Base-by-base conservation (phyloP, 352 stramenopile genomes). In the Phytophthora aleatoria region DNA sequence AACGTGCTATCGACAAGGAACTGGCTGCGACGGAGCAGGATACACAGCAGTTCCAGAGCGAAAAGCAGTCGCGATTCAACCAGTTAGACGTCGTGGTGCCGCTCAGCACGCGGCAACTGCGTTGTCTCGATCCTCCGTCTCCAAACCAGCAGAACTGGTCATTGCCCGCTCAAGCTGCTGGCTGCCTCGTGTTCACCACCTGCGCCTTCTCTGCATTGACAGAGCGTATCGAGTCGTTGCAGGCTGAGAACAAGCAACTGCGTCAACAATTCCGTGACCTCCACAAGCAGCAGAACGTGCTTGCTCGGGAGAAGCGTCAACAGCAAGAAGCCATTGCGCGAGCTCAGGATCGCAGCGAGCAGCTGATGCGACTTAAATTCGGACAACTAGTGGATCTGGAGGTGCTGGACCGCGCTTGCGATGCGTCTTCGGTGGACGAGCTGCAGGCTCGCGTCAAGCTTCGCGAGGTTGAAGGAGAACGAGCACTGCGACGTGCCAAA, bases 41-140 rank as follows among this genome's bases (percentile, higher is more conserved):
- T 51, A 96, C 98, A 33, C 87, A 92, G 64, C 73, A 81, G 26
- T 98, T 98, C 65, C 93, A 98, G 67, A 93, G 84, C 48, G 92
- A 98, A 66, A 98, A 98, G 72, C 95, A 98, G 75, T 80, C 68
- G 57, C 82, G 83, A n/a, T 95, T 95, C 67, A 97, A 96, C 48
- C 76, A 96, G 57, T 64, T 97, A 8, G 83, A 95, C 31, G 80
- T 96, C n/a, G 79, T 92, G 8, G 67, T 96, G 9, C 71, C 85
- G 13, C 74, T 97, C 10, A 90, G 76, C 48, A 87, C 84, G 38
- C 67, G 81, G 2, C 90, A 97, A 55, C 51, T 97, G 15, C 70
- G 84, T 2, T 92, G 82, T 50, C 69, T 96, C 1, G 63, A 82
- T n/a, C 33, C 59, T 9, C 47, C 69, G 28, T 50, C 50, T 50